phyloP scores from a whole-genome alignment of 768 basidiomycete genomes.

The Naganishia antarctica region DNA sequence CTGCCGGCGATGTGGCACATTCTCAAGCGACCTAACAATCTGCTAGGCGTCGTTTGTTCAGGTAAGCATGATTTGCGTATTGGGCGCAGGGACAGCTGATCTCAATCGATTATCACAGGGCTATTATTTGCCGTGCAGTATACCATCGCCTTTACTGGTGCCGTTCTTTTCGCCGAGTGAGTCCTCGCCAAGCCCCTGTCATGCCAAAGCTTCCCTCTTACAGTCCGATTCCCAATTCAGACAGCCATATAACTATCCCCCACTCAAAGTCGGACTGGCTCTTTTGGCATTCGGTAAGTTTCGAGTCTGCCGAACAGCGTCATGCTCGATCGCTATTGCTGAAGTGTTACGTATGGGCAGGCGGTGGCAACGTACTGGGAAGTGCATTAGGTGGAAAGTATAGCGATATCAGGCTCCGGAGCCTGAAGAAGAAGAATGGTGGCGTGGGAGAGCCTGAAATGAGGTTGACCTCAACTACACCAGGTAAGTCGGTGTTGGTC shows the following conservation, averaged over 20 bases:
- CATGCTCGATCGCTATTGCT: too few species aligned
- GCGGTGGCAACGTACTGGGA: conserved; percentile 58
- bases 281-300: conserved; percentile 63
- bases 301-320: not conserved
- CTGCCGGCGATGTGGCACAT: conserved; percentile 61
- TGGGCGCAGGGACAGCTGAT: not conserved
- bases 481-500: not conserved
- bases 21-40: conserved; percentile 62
- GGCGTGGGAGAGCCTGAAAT: conserved; percentile 59
- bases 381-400: conserved; percentile 60
- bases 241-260: conserved; percentile 60
- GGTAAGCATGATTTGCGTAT: conserved; percentile 52
- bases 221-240: conserved; percentile 26
- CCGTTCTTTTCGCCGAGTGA: conserved; percentile 60
- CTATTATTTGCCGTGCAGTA: conserved; percentile 68
- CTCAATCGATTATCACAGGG: conserved; percentile 51
- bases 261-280: conserved; percentile 69
- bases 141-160: conserved; percentile 66
- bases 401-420: conserved; percentile 56
- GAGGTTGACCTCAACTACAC: conserved; percentile 18
- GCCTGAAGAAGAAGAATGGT: conserved; percentile 53
- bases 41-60: conserved; percentile 62
- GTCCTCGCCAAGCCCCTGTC: not conserved
- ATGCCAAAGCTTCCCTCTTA: not conserved
- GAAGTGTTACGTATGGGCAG: conserved; percentile 61